Conservation (phyloP, 1,284 basidiomycete species). For the Trametes pubescens region DNA sequence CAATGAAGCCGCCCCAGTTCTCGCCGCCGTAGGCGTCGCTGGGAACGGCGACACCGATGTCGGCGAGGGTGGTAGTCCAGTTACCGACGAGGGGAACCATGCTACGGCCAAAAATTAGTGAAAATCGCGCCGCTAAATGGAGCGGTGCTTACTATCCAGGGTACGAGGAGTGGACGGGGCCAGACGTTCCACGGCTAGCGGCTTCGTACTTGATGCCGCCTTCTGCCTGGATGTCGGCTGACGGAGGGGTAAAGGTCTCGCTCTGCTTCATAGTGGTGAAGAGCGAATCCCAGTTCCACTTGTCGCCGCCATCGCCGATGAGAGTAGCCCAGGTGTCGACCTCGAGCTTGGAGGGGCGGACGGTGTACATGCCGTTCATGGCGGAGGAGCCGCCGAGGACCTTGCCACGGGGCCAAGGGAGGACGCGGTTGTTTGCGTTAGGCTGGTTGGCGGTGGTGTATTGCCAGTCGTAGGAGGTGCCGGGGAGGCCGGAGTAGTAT, state of each 20-base stretch:
- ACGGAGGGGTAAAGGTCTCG: conserved; percentile 55
- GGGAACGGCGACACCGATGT: conserved; percentile 52
- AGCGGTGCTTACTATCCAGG: conserved; percentile 56
- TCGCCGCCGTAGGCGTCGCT: conserved; percentile 58
- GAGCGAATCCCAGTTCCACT: conserved; percentile 65
- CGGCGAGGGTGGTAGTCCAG: conserved; percentile 58
- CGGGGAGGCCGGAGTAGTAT: conserved; percentile 58
- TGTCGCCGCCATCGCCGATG: conserved; percentile 41
- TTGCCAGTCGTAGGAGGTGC: conserved; percentile 67
- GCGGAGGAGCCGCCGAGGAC: conserved; percentile 76
- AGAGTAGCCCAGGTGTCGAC: conserved; percentile 63
- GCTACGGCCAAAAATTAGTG: conserved; percentile 36
- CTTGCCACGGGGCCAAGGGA: conserved; percentile 70
- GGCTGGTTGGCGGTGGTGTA: conserved; percentile 64
- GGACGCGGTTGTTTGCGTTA: conserved; percentile 45
- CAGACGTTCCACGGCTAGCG: conserved; percentile 52
- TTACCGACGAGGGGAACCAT: conserved; percentile 57
- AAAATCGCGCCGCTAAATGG: neutral
- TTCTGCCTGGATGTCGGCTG: conserved; percentile 42
- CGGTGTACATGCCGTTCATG: conserved; percentile 77
- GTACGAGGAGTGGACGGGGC: conserved; percentile 57
- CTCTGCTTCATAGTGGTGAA: conserved; percentile 61
- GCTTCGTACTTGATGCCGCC: conserved; percentile 52
- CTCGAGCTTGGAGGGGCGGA: conserved; percentile 61
- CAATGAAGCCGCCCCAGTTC: conserved; percentile 61